Evolutionary conservation across 768 basidiomycete species (phyloP).

Genomic region (Hortiboletus flavorubellus): DNA sequence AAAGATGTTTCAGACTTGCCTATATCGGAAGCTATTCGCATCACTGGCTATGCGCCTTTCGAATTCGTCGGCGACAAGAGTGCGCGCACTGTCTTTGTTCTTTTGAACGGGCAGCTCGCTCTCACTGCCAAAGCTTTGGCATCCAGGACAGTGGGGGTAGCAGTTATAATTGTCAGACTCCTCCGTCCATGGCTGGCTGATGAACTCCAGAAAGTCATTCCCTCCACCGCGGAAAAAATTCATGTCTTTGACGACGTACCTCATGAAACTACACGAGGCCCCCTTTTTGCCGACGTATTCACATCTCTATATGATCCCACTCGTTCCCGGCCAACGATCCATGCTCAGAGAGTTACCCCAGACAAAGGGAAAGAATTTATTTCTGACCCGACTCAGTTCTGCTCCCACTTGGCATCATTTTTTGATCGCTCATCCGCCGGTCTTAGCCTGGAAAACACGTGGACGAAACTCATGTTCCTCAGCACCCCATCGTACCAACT

Average conservation of each 20-base stretch:
- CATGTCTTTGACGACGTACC: conserved; percentile 82
- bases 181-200: conserved; percentile 78
- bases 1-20: conserved; percentile 29
- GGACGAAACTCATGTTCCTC: conserved; percentile 49
- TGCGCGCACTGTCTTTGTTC: conserved; percentile 64
- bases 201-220: conserved; percentile 58
- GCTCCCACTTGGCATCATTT: conserved; percentile 36
- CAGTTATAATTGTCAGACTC: conserved; percentile 71
- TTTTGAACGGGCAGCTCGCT: conserved; percentile 77
- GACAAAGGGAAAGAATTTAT: conserved; percentile 51
- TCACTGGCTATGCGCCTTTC: conserved; percentile 71
- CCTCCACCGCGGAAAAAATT: conserved; percentile 53
- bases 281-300: conserved; percentile 71
- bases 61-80: conserved; percentile 65
- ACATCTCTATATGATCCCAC: conserved; percentile 47
- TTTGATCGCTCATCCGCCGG: conserved; percentile 27
- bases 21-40: conserved; percentile 48
- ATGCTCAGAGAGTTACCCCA: conserved; percentile 58
- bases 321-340: conserved; percentile 39
- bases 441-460: conserved; percentile 22
- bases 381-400: conserved; percentile 41
- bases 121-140: conserved; percentile 54
- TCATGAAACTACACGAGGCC: conserved; percentile 55
- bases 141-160: conserved; percentile 46
- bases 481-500: conserved; percentile 45